Percentiles rank a stretch among this genome's conserved stretches.
Conservation (phyloP, 2,329 filamentous ascomycete genomes). For the Cryphonectria nitschkei region DNA sequence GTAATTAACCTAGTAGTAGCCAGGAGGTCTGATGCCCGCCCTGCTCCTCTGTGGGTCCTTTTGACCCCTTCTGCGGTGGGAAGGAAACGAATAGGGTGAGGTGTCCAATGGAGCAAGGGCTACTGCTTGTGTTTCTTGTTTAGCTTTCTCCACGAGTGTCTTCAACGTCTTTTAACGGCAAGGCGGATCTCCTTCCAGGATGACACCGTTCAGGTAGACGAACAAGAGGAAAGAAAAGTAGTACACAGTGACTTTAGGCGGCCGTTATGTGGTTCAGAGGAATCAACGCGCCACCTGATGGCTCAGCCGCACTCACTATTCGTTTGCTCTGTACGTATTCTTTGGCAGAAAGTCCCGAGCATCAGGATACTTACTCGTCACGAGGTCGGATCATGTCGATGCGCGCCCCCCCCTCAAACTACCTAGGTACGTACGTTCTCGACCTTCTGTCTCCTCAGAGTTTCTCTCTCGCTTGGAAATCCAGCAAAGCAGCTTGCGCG, state of each 20-base stretch:
- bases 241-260: neutral
- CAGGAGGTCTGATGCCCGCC: neutral
- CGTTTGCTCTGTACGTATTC: neutral
- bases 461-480: neutral
- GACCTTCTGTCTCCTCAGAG: neutral
- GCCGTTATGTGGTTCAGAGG: neutral
- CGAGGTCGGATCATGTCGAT: neutral
- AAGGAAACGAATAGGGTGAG: neutral
- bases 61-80: neutral
- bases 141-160: neutral
- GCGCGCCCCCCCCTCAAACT: neutral
- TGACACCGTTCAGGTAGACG: neutral
- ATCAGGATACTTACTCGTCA: neutral
- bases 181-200: neutral
- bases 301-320: conserved; percentile 3
- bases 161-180: neutral
- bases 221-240: neutral
- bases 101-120: neutral
- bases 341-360: neutral
- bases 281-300: neutral
- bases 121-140: neutral
- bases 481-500: conserved; percentile 20
- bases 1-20: neutral
- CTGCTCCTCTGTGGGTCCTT: neutral
- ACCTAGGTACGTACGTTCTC: too few relatives aligned